A percentile compares a stretch with the other conserved stretches of the same genome.
phyloP scores from a whole-genome alignment of 208 protist species.

The Lotmaria passim region DNA sequence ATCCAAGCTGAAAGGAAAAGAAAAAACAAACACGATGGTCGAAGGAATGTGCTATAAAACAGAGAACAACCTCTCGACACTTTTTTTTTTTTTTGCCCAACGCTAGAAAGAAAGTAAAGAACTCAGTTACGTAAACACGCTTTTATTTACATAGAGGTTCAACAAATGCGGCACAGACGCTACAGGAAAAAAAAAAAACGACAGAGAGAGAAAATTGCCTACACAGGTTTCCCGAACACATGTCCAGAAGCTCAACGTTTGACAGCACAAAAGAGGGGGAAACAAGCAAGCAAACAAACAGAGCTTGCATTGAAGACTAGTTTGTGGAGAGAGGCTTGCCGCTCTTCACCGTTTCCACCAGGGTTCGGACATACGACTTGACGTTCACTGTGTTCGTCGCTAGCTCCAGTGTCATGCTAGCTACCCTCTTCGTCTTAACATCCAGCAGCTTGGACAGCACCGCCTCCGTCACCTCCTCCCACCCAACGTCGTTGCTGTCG shows the following conservation, averaged over 20 bases:
- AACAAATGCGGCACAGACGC: no score
- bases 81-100: no score
- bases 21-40: slow-evolving; percentile 14
- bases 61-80: no score
- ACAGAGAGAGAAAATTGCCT: no score
- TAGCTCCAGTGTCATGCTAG: slow-evolving; percentile 31
- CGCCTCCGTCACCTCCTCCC: slow-evolving; percentile 91
- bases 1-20: background rate
- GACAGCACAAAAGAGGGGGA: background rate
- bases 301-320: slow-evolving; percentile 16
- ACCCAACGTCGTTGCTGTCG: slow-evolving; percentile 61
- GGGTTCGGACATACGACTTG: slow-evolving; percentile 61
- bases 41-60: background rate
- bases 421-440: slow-evolving; percentile 26
- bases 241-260: no score
- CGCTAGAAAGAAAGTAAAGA: no score
- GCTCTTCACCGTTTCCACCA: slow-evolving; percentile 44
- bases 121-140: no score
- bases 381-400: slow-evolving; percentile 50
- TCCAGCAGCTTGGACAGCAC: slow-evolving; percentile 73
- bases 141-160: no score
- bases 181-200: no score
- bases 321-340: slow-evolving; percentile 11
- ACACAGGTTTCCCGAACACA: no score
- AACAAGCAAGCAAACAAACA: background rate